These are phyloP conservation scores for Triticum dicoccoides DNA, from an alignment of 176 grass and related monocot species.

Conservation along the genomic window DNA sequence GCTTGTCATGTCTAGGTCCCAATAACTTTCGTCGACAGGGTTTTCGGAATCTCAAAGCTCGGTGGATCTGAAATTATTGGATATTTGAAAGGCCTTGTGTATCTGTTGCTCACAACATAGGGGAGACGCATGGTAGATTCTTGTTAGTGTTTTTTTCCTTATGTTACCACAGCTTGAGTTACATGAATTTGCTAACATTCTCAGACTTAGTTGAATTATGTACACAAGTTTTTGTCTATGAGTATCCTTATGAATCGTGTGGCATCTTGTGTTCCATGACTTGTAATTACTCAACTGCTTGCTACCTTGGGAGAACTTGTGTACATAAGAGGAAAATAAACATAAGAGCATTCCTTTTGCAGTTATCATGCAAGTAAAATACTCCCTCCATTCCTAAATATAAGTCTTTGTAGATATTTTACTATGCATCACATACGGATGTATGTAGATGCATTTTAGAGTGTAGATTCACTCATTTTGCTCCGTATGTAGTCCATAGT, in stretches of 20 bases:
- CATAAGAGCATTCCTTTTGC: too few species aligned
- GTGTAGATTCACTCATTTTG: too few species aligned
- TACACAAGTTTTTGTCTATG: neutral
- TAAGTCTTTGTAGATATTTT: too few species aligned
- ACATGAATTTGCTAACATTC: neutral
- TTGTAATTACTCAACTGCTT: too few species aligned
- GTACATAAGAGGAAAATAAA: too few species aligned
- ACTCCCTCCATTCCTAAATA: too few species aligned
- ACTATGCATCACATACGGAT: too few species aligned
- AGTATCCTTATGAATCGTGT: too few species aligned
- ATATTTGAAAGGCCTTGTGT: conserved; percentile 88
- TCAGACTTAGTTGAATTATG: neutral
- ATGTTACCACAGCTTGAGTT: neutral
- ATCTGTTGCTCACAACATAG: conserved; percentile 83
- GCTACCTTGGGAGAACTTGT: too few species aligned
- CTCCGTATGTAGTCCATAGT: too few species aligned
- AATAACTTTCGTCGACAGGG: conserved; percentile 93
- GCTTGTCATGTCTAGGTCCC: conserved; percentile 59
- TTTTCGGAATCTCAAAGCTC: conserved; percentile 93
- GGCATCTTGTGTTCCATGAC: neutral
- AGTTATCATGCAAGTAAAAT: too few species aligned
- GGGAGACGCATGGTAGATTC: neutral
- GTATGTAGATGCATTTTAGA: too few species aligned
- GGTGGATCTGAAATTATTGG: conserved; percentile 95
- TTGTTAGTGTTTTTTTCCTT: neutral